phyloP scores from a whole-genome alignment of 305 asterid genomes.

The Fraxinus sp. region DNA sequence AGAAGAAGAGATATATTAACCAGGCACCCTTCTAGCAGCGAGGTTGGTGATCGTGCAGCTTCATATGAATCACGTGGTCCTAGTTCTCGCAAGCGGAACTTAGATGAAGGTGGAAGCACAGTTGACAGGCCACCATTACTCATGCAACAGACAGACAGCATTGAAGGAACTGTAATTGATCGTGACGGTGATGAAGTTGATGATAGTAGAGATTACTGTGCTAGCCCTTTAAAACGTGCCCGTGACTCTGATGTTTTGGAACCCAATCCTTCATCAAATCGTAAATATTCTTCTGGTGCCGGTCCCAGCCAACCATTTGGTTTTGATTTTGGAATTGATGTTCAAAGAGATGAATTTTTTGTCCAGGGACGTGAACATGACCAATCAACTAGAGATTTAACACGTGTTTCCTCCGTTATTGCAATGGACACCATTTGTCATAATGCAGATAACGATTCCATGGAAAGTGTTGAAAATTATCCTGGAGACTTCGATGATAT shows the following conservation, averaged over 20 bases:
- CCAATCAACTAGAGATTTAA: constrained; percentile 71
- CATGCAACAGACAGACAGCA: constrained; percentile 80
- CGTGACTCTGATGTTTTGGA: constrained; percentile 55
- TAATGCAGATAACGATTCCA: constrained; percentile 73
- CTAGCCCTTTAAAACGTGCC: constrained; percentile 87
- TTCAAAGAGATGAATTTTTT: constrained; percentile 50
- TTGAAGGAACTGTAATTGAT: constrained; percentile 95
- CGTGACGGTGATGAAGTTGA: constrained; percentile 97
- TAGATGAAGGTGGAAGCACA: constrained; percentile 99
- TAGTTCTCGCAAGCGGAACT: constrained; percentile 80
- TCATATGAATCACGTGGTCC: constrained; percentile 97
- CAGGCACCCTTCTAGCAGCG: constrained; percentile 91
- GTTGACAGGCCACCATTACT: constrained; percentile 76
- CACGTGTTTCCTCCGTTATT: constrained; percentile 84
- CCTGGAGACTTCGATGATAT: constrained; percentile 82
- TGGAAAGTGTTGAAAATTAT: constrained; percentile 95
- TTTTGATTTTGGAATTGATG: constrained; percentile 46
- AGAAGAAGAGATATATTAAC: constrained; percentile 57
- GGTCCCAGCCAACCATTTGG: constrained; percentile 86
- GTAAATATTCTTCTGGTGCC: constrained; percentile 69
- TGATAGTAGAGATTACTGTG: constrained; percentile 71
- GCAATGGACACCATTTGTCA: constrained; percentile 90
- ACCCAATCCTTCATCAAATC: constrained; percentile 42
- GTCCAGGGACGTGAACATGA: constrained; percentile 58
- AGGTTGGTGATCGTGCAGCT: constrained; percentile 93